These are phyloP conservation scores for Fusarium zealandicum DNA, from an alignment of 2,329 filamentous ascomycete species.

Conservation along the genomic window DNA sequence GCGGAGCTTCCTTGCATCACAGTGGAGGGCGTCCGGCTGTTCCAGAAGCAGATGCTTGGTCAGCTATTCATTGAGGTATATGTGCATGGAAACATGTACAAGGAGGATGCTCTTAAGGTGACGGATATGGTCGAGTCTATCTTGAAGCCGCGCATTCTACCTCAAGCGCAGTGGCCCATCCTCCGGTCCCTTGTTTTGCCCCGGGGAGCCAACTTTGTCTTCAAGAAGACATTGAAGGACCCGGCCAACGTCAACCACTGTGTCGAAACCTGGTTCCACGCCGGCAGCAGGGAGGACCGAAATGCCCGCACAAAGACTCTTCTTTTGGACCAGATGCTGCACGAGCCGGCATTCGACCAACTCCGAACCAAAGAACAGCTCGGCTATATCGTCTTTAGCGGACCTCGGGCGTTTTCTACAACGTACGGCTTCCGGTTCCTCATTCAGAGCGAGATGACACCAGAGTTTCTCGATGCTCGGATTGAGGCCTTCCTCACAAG, in stretches of 20 bases:
- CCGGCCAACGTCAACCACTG: constrained; percentile 89
- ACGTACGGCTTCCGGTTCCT: constrained; percentile 88
- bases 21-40: constrained; percentile 74
- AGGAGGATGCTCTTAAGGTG: constrained; percentile 87
- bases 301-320: constrained; percentile 76
- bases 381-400: constrained; percentile 94
- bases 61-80: constrained; percentile 90
- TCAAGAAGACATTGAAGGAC: constrained; percentile 81
- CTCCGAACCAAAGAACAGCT: constrained; percentile 96
- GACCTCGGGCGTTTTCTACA: constrained; percentile 73
- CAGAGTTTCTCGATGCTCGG: constrained; percentile 82
- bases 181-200: constrained; percentile 79
- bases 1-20: constrained; percentile 79
- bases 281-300: constrained; percentile 75
- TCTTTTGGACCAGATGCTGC: constrained; percentile 86
- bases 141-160: constrained; percentile 76
- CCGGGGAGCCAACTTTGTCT: constrained; percentile 82
- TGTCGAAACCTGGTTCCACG: constrained; percentile 78
- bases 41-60: constrained; percentile 80
- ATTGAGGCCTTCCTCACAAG: constrained; percentile 83
- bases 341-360: constrained; percentile 94
- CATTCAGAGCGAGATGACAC: constrained; percentile 89
- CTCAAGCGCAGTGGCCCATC: constrained; percentile 80
- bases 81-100: constrained; percentile 91
- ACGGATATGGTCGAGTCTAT: constrained; percentile 82